Evolutionary conservation across 2,329 filamentous ascomycete genomes (phyloP), one percentile per base, ranked within the genome.

Genomic region (Cucurbitaria berberidis): DNA sequence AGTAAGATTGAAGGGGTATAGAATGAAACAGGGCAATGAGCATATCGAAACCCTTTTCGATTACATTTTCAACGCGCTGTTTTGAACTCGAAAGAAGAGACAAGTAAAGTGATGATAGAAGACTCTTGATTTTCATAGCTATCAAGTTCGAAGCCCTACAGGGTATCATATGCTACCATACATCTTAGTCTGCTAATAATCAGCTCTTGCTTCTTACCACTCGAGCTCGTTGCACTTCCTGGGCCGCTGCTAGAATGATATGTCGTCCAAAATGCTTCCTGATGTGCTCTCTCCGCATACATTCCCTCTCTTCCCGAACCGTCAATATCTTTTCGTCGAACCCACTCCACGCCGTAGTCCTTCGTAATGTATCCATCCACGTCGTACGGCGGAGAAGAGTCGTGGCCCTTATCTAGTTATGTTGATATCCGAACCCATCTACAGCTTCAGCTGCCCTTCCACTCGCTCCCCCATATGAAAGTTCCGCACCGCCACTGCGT

Each of bases 401-500:
- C 35, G 22, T 38, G 3, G 4, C 19, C 3, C 16, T 21, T 21
- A 18, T 36, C 34, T 22, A 38, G 9, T 8, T 38, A 22, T 21
- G 10, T 18, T 21, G 16, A 36, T 8, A 36, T 35, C 30, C 4
- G n/a, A 5, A 15, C 30, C 24, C 19, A 24, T 39, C 36, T 4
- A 26, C 21, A 39, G 45, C 29, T 29, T 57, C 49, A 39, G 21
- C 46, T 61, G 24, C 60, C 51, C 68, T 82, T 85, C 85, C 82
- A 87, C 68, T 87, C 85, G 64, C 81, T 86, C 39, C 78, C 81
- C 85, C 85, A 88, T 39, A 87, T 91, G 65, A 97, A 97, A 0
- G 91, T 96, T 2, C 83, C 80, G 74, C 93, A 98, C 38, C 91
- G 85, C 91, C 93, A 97, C 69, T 95, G 83, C 0, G 91, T 92